A percentile compares a stretch with the other conserved stretches of the same genome.
Evolutionary conservation across 176 grass and related monocot species (phyloP).

Genomic region (Triticum urartu): DNA sequence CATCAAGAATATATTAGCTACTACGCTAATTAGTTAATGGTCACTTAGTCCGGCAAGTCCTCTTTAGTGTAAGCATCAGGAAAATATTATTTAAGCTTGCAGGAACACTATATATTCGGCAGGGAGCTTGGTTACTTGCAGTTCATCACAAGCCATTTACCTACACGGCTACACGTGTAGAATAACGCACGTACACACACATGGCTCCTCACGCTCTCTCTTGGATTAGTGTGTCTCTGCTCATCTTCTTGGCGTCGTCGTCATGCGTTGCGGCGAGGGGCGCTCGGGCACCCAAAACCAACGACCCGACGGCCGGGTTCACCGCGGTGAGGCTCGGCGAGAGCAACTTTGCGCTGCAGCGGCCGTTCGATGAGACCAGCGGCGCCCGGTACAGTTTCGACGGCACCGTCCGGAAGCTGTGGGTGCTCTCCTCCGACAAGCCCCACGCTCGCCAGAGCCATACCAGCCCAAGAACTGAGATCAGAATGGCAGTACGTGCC

Average conservation of each 20-base stretch:
- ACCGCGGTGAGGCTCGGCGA: constrained; percentile 32
- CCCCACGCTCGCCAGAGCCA: background rate
- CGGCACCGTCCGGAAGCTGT: background rate
- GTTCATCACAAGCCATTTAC: background rate
- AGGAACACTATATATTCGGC: background rate
- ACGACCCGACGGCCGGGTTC: constrained; percentile 40
- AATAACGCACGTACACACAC: background rate
- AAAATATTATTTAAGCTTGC: background rate
- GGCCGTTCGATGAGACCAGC: constrained; percentile 23
- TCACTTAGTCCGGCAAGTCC: background rate
- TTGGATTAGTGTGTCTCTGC: background rate
- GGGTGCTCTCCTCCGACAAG: constrained; percentile 41
- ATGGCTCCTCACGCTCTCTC: background rate
- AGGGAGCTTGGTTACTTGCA: background rate
- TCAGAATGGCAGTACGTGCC: constrained; percentile 22
- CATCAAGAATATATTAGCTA: background rate
- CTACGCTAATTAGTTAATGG: background rate
- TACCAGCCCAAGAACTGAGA: constrained; percentile 46
- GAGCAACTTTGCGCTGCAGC: constrained; percentile 25
- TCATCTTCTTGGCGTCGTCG: background rate
- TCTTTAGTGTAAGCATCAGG: background rate
- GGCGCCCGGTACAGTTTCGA: constrained; percentile 10
- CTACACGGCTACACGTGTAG: too few relatives aligned
- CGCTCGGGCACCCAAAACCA: background rate
- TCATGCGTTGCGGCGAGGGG: background rate